Conservation (phyloP, 164 flowering plant species). For the Buxus sempervirens region DNA sequence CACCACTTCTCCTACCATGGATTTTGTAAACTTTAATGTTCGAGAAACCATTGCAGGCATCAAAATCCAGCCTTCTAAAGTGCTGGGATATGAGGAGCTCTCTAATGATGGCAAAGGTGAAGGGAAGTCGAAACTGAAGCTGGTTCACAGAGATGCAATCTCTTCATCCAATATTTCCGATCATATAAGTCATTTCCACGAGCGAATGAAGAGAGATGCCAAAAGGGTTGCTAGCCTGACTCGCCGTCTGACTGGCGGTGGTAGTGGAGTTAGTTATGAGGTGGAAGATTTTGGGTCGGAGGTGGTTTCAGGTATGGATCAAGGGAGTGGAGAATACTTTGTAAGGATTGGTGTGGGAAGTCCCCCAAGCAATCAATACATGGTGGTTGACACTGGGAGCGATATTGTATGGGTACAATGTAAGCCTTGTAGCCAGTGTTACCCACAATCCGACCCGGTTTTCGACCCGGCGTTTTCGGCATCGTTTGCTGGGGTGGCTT, state of each 20-base stretch:
- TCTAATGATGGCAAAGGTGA: neutral
- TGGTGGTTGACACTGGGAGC: conserved; percentile 88
- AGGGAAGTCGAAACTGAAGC: conserved; percentile 19
- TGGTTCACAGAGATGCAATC: conserved; percentile 27
- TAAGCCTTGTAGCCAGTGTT: conserved; percentile 73
- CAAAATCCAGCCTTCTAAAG: conserved; percentile 6
- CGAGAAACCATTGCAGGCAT: conserved; percentile 24
- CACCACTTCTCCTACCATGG: neutral
- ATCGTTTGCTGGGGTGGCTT: conserved; percentile 59
- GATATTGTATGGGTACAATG: conserved; percentile 94
- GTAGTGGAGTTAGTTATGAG: conserved; percentile 17
- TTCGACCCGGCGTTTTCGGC: conserved; percentile 74
- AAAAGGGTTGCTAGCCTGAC: conserved; percentile 38
- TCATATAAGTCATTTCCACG: conserved; percentile 32
- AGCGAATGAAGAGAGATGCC: conserved; percentile 50
- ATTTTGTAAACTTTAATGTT: conserved; percentile 28
- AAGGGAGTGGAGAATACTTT: conserved; percentile 90
- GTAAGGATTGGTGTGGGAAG: conserved; percentile 86
- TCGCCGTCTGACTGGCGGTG: conserved; percentile 27
- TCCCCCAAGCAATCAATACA: conserved; percentile 66
- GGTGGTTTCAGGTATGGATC: conserved; percentile 88
- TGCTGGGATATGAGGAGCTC: conserved; percentile 8
- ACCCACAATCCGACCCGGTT: conserved; percentile 79
- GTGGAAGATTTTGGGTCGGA: conserved; percentile 69
- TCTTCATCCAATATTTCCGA: conserved; percentile 1